phyloP scores from a whole-genome alignment of 2,329 filamentous ascomycete species.

The Ceratocystis destructans region DNA sequence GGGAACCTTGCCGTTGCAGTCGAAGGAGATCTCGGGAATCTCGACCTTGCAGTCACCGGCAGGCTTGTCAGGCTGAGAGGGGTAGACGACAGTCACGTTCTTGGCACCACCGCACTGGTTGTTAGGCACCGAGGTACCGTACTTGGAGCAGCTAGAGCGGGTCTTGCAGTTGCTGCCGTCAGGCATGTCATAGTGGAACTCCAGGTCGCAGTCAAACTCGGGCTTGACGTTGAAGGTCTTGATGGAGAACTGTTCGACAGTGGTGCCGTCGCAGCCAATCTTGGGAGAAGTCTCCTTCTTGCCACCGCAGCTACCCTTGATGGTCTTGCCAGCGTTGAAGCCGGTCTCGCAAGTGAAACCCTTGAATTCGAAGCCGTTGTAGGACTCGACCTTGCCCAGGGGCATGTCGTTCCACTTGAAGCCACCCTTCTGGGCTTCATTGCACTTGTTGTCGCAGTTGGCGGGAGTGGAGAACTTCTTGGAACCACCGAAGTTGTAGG shows the following conservation, averaged over 20 bases:
- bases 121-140: constrained; percentile 62
- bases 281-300: constrained; percentile 39
- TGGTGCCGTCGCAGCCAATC: constrained; percentile 39
- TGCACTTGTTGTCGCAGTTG: constrained; percentile 68
- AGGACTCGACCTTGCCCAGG: constrained; percentile 47
- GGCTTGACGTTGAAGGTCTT: constrained; percentile 57
- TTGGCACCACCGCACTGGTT: constrained; percentile 84
- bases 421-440: constrained; percentile 50
- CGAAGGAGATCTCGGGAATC: constrained; percentile 61
- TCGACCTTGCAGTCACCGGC: constrained; percentile 54
- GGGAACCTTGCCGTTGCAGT: constrained; percentile 38
- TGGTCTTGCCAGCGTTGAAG: constrained; percentile 43
- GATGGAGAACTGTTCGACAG: constrained; percentile 56
- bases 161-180: constrained; percentile 75
- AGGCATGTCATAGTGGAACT: constrained; percentile 78
- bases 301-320: constrained; percentile 40
- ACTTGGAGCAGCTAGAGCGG: constrained; percentile 49
- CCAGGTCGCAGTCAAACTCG: constrained; percentile 63
- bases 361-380: constrained; percentile 59
- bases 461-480: constrained; percentile 49
- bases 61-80: constrained; percentile 41
- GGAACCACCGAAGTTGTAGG: constrained; percentile 27
- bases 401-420: constrained; percentile 57
- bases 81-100: constrained; percentile 58
- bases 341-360: constrained; percentile 52